Base-by-base conservation (phyloP, 768 basidiomycete genomes). In the Boletus sp. region DNA sequence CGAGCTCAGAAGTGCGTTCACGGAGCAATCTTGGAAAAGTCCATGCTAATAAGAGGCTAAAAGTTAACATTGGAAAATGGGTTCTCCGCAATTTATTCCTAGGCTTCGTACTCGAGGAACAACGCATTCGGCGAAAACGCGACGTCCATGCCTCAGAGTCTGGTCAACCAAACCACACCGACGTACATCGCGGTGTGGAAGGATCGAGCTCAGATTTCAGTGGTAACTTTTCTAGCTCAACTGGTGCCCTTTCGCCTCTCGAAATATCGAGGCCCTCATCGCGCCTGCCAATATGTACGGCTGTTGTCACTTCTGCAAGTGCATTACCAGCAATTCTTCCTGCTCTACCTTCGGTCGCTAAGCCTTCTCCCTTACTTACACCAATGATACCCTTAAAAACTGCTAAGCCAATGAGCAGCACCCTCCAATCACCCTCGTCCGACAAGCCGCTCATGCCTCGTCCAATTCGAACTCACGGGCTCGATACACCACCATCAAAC, bases 51-150 rank as follows among this genome's bases (percentile, higher is more conserved):
- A 42, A 13, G 14, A 15, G 41, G 34, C 47, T 19, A 42, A 33
- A 57, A 97, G 94, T 96, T 59, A 96, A 95, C 68, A 76, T 96
- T 42, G 94, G 92, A 1, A 95, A 91, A 73, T 95, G 93, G 91
- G 83, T 92, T 1, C 71, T 96, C 21, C 80, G 87, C 29, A 96
- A 95, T 67, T 72, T 97, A 14, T 97, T 96, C 70, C 66, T 83
- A 32, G 84, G 82, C 3, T 93, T 93, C 65, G 79, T 92, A 47
- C 77, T 77, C 11, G 90, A 90, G 63, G 83, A 90, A 59, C 78
- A 83, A 54, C 77, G 76, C n/a, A 52, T 64, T 23, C 72, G 69
- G 19, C 73, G 70, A 37, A 71, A 63, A 56, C 75, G 67, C 25
- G 74, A 74, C 5, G 30, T 40, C 15, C 59, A 55, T 10, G 45